Percentiles rank a stretch among this genome's conserved stretches.
Conservation (phyloP, 78 protist species). For the Dictyostelium citrinum region DNA sequence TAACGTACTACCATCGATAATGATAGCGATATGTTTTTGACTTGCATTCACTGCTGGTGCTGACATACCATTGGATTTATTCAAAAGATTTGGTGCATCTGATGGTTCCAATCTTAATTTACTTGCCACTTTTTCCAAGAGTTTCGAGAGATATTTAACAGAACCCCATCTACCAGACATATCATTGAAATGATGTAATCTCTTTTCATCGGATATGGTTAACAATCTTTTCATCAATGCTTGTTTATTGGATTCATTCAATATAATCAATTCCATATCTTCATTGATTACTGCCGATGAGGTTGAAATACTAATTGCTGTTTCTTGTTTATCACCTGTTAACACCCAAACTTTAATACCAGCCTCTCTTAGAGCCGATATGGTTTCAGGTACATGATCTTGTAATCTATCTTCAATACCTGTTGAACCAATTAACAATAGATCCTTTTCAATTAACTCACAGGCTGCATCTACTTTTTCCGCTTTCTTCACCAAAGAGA, state of each 20-base stretch:
- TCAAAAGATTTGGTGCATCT: constrained; percentile 46
- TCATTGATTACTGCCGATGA: constrained; percentile 52
- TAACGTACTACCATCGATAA: constrained; percentile 77
- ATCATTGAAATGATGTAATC: not conserved
- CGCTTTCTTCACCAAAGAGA: constrained; percentile 48
- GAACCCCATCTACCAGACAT: constrained; percentile 38
- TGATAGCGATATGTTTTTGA: constrained; percentile 41
- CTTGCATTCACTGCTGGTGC: not conserved
- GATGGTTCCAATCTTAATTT: constrained; percentile 40
- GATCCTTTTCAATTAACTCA: constrained; percentile 71
- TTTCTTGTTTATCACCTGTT: constrained; percentile 99
- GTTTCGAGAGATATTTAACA: not conserved
- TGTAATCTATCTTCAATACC: constrained; percentile 93
- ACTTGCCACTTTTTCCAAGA: constrained; percentile 3
- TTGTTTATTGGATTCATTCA: constrained; percentile 72
- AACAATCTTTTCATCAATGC: constrained; percentile 24
- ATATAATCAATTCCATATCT: constrained; percentile 76
- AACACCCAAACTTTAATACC: constrained; percentile 97
- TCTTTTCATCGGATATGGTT: not conserved
- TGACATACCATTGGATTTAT: not conserved
- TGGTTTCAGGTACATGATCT: constrained; percentile 84
- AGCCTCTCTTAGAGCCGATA: constrained; percentile 82
- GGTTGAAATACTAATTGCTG: constrained; percentile 96
- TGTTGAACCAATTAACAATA: constrained; percentile 85
- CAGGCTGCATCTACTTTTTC: constrained; percentile 87